Evolutionary conservation across 352 stramenopile species (phyloP), one percentile per base, ranked within the genome.

Genomic region (Phytophthora fragariae): DNA sequence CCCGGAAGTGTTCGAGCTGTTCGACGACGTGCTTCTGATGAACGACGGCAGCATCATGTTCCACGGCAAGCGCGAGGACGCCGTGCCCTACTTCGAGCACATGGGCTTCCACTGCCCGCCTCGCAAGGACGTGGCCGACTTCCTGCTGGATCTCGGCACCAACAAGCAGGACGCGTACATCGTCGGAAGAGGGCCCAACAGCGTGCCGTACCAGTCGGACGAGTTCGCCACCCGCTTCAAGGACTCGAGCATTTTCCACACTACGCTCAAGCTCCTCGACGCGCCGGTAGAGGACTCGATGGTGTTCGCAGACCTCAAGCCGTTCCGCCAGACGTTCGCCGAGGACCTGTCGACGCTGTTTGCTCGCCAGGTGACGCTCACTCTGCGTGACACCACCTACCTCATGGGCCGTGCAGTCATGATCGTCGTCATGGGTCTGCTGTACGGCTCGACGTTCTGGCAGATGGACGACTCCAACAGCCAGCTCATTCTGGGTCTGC

Each of bases 391-490:
- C 73, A 81, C 75, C 19, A 81, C 76, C 21, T 86, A 91, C 53
- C 55, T 92, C 1, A 57, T 72, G 10, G 82, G 75, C 4, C 82
- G 85, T 5, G 75, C 73, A 1, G 56, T 92, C 49, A 91, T 91
- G 80, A 76, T 84, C 31, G 67, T 88, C 41, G 62, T 91, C 67
- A 91, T 91, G 73, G 86, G 81, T 2, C 31, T 90, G 37, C 62
- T 94, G 8, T 92, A 92, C 76, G 85, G 82, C 24, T 83, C 82
- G 1, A 88, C 80, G 41, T 94, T 92, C 67, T 92, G 77, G 79
- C 80, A 92, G 35, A 75, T 92, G 57, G 72, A 85, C n/a, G 76
- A 85, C 54, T 72, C 76, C 10, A 83, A 86, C 65, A 74, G 73
- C 46, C 80, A 90, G 60, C 62, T 91, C 27, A 77, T 93, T 12